A percentile compares a stretch with the other conserved stretches of the same genome.
These are phyloP conservation scores for Geosmithia flava DNA, from an alignment of 2,329 filamentous ascomycete species.

Conservation along the genomic window DNA sequence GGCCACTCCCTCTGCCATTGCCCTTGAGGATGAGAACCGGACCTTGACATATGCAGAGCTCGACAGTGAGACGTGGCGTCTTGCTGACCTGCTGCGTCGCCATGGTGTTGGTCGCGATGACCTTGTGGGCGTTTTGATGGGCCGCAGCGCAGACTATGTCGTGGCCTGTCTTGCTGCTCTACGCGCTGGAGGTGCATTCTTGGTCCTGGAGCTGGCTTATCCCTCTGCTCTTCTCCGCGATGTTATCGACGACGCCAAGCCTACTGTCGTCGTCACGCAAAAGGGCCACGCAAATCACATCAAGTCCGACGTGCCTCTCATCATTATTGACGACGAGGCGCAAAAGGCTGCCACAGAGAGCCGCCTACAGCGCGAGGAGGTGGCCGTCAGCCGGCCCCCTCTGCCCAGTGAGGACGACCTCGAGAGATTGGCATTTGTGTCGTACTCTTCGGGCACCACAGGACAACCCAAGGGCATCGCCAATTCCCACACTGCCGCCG, in stretches of 20 bases:
- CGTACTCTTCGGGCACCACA: conserved; percentile 68
- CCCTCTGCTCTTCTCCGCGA: conserved; percentile 62
- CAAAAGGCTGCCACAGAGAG: conserved; percentile 9
- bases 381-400: conserved; percentile 28
- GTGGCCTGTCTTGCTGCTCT: conserved; percentile 69
- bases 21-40: conserved; percentile 56
- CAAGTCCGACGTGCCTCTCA: conserved; percentile 47
- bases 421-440: conserved; percentile 67
- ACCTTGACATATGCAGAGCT: conserved; percentile 63
- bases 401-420: conserved; percentile 54
- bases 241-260: conserved; percentile 64
- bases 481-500: conserved; percentile 63
- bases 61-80: conserved; percentile 51
- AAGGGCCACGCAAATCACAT: conserved; percentile 50
- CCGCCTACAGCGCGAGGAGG: conserved; percentile 9
- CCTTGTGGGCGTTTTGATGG: conserved; percentile 64
- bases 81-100: conserved; percentile 50
- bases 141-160: conserved; percentile 66
- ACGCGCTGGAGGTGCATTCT: conserved; percentile 65
- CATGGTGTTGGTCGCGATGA: conserved; percentile 61
- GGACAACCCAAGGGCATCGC: conserved; percentile 74
- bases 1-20: conserved; percentile 55
- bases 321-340: conserved; percentile 45
- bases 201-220: conserved; percentile 71
- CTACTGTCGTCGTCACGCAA: conserved; percentile 59